phyloP scores from a whole-genome alignment of 2,329 filamentous ascomycete species.

The Madurella mycetomatis region DNA sequence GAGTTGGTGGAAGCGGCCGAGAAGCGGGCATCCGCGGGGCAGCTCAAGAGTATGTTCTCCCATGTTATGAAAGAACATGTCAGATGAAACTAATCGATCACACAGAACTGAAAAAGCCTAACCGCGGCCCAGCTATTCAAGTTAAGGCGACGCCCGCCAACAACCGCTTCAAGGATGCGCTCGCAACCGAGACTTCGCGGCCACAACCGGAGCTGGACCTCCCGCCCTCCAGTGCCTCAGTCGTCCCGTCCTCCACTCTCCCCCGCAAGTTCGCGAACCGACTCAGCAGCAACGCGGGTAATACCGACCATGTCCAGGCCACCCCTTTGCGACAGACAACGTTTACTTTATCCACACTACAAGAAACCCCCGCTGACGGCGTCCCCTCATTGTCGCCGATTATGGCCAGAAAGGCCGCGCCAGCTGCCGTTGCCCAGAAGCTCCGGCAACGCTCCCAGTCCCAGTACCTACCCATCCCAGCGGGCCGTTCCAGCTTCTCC shows the following conservation, averaged over 20 bases:
- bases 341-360: background rate
- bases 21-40: slow-evolving; percentile 48
- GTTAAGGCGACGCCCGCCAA: slow-evolving; percentile 57
- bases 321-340: slow-evolving; percentile 22
- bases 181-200: slow-evolving; percentile 31
- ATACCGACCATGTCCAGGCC: slow-evolving; percentile 21
- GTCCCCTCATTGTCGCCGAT: slow-evolving; percentile 21
- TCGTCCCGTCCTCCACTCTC: slow-evolving; percentile 27
- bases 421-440: background rate
- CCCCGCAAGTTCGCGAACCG: slow-evolving; percentile 22
- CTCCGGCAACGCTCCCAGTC: background rate
- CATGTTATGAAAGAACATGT: background rate
- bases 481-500: background rate
- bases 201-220: slow-evolving; percentile 30
- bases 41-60: slow-evolving; percentile 46
- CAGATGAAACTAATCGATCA: slow-evolving; percentile 19
- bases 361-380: slow-evolving; percentile 6
- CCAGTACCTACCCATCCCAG: slow-evolving; percentile 1
- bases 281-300: slow-evolving; percentile 17
- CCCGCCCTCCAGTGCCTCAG: slow-evolving; percentile 30
- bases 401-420: slow-evolving; percentile 18
- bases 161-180: slow-evolving; percentile 49
- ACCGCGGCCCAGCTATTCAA: slow-evolving; percentile 39
- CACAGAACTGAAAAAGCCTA: slow-evolving; percentile 50
- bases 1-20: slow-evolving; percentile 64